These are phyloP conservation scores for Plantago ovata DNA, from an alignment of 257 asterid genomes.

Conservation along the genomic window DNA sequence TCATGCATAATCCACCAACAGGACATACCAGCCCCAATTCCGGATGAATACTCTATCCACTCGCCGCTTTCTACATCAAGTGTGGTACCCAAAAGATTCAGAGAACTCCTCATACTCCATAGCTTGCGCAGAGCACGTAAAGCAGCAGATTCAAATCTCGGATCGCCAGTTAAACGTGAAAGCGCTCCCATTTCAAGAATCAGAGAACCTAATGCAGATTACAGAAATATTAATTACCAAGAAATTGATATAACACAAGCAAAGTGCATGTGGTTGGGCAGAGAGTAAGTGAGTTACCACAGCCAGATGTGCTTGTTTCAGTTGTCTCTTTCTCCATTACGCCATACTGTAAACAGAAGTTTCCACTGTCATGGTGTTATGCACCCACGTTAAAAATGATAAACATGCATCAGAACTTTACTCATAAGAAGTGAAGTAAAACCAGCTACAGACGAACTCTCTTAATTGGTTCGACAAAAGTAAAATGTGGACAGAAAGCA, in stretches of 20 bases:
- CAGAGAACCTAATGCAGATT: conserved; percentile 64
- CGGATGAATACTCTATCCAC: conserved; percentile 91
- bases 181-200: conserved; percentile 99
- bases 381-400: conserved; percentile 22
- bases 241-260: conserved; percentile 12
- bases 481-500: too few relatives aligned
- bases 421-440: conserved; percentile 14
- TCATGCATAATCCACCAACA: conserved; percentile 14
- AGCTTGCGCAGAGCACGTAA: conserved; percentile 84
- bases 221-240: conserved; percentile 16
- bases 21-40: conserved; percentile 92
- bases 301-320: conserved; percentile 97
- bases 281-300: conserved; percentile 46
- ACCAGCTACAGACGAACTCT: conserved; percentile 6
- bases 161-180: conserved; percentile 86
- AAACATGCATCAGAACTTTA: conserved; percentile 7
- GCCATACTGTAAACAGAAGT: conserved; percentile 68
- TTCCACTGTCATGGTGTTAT: conserved; percentile 26
- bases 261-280: conserved; percentile 6
- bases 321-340: conserved; percentile 87
- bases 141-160: conserved; percentile 86
- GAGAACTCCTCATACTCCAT: conserved; percentile 97
- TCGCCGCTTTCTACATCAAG: conserved; percentile 86
- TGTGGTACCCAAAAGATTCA: conserved; percentile 91
- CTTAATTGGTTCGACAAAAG: background rate